Evolutionary conservation across 2,329 filamentous ascomycete genomes (phyloP), one percentile per base, ranked within the genome.

Genomic region (Pseudonectria buxi): DNA sequence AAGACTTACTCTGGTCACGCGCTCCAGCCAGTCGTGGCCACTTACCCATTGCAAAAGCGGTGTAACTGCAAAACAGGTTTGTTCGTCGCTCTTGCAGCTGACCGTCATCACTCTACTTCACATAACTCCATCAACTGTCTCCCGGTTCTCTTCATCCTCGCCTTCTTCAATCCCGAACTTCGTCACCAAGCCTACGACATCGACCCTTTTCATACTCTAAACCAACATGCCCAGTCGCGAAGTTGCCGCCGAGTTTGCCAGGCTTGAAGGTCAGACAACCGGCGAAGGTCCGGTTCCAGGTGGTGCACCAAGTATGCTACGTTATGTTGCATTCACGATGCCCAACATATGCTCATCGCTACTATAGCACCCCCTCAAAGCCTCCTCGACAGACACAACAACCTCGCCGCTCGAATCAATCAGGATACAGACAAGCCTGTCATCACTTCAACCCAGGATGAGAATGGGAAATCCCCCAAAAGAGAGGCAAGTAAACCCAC

Each of bases 321-420:
- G 3, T 5, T 9, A 11, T 26, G 9, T 1, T 16, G 11, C 28
- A 26, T 18, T n/a, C 12, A 13, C 11, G 14, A 27, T 14, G 24
- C 12, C 3, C 4, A 2, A 14, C 32, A 41, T n/a, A 39, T 6
- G 7, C 10, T 6, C 3, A 1, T 0, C 13, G 12, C 5, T 11
- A 14, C n/a, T 37, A 33, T 35, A 9, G 32, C 26, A n/a, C 14
- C 32, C n/a, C 35, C 53, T 0, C 53, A 53, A 13, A 50, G 53
- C 11, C 40, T 57, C 3, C 37, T 56, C 10, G 33, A 46, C 9
- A 50, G 47, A 25, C 53, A 56, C 24, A 37, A 45, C 3, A 55
- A 52, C 14, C 46, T 57, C 24, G 41, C 44, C 7, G 42, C 47
- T 3, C 42, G 33, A 5, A 32, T 37, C n/a, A 43, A 47, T 25